A percentile compares a stretch with the other conserved stretches of the same genome.
Evolutionary conservation across 495 filamentous ascomycete species (phyloP).

Genomic region (Tuber calosporum): DNA sequence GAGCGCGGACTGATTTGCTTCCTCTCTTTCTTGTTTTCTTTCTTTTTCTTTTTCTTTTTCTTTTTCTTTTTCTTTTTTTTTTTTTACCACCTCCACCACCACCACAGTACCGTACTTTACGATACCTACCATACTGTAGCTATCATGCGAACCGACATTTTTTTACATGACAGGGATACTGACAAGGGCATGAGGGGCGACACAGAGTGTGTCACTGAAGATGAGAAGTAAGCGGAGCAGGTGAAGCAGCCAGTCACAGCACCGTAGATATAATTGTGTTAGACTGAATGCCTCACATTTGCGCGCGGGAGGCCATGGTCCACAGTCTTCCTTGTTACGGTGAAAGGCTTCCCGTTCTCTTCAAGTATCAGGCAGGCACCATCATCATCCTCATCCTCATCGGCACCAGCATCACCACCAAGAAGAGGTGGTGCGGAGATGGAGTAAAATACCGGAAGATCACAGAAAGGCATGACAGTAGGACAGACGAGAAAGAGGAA

Average conservation of each 20-base stretch:
- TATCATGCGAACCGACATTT: not conserved
- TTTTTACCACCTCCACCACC: slow-evolving; percentile 29
- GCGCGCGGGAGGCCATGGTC: not conserved
- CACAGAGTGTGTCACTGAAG: slow-evolving; percentile 1
- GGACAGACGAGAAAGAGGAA: not conserved
- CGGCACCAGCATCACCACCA: not conserved
- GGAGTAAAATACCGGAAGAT: not conserved
- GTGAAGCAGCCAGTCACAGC: not conserved
- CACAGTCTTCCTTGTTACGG: not conserved
- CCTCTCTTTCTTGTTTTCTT: not conserved
- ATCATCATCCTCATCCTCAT: not conserved
- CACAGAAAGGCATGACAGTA: not conserved
- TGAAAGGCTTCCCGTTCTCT: not conserved
- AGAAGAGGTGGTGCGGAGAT: not conserved
- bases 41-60: too few species aligned
- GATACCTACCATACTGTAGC: not conserved
- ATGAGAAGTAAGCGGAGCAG: not conserved
- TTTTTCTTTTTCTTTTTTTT: slow-evolving; percentile 6
- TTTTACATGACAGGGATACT: slow-evolving; percentile 5
- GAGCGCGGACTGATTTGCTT: not conserved
- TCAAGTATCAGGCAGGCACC: not conserved
- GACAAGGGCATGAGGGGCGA: not conserved
- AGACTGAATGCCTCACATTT: not conserved
- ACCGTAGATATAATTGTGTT: not conserved
- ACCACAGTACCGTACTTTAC: not conserved